phyloP scores from a whole-genome alignment of 2,329 filamentous ascomycete species.

The Trichophyton mentagrophytes region DNA sequence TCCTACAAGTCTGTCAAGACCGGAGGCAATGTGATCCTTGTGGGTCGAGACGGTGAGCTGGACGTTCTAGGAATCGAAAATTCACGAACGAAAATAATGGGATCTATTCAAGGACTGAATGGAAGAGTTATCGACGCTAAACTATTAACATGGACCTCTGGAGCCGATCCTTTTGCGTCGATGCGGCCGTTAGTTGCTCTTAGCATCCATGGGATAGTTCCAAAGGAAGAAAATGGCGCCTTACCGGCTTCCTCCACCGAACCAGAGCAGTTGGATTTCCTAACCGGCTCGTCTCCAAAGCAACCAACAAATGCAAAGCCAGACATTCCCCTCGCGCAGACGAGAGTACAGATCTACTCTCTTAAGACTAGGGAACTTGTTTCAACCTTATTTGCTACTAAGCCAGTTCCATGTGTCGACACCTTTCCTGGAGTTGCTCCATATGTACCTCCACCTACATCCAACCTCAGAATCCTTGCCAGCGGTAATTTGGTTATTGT shows the following conservation, averaged over 20 bases:
- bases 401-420: conserved; percentile 45
- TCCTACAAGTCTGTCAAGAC: conserved; percentile 30
- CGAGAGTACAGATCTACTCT: conserved; percentile 79
- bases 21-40: conserved; percentile 54
- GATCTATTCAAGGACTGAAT: conserved; percentile 60
- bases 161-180: conserved; percentile 40
- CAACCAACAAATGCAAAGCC: conserved; percentile 17
- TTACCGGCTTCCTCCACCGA: conserved; percentile 19
- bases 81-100: conserved; percentile 56
- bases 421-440: conserved; percentile 49
- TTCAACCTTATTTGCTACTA: conserved; percentile 62
- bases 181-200: conserved; percentile 65
- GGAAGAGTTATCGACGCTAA: conserved; percentile 74
- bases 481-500: conserved; percentile 60
- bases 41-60: conserved; percentile 68
- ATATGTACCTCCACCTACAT: conserved; percentile 55
- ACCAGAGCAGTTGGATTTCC: conserved; percentile 26
- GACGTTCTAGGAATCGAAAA: conserved; percentile 63
- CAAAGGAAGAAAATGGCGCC: conserved; percentile 28
- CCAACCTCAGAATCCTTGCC: conserved; percentile 60
- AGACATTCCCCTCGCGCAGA: conserved; percentile 51
- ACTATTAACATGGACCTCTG: conserved; percentile 57
- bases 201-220: conserved; percentile 60
- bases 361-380: conserved; percentile 60
- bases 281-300: conserved; percentile 18